These are phyloP conservation scores for Ophiostoma populinum DNA, from an alignment of 2,329 filamentous ascomycete genomes.

Conservation along the genomic window DNA sequence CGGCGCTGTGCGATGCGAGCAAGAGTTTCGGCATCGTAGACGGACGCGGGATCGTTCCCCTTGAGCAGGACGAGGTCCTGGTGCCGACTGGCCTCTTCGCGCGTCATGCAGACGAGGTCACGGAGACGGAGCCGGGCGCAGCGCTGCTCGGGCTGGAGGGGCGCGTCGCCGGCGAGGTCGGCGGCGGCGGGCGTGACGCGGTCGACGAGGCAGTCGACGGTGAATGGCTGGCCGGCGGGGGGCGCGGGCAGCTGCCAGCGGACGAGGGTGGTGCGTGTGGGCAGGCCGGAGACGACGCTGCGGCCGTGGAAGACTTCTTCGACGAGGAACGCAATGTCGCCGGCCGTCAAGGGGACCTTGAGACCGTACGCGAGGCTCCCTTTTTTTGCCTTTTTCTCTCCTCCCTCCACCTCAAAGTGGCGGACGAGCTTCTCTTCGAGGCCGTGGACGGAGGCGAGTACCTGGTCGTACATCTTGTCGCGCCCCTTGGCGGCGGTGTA, in stretches of 20 bases:
- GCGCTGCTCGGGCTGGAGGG: slow-evolving; percentile 46
- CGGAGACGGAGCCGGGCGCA: slow-evolving; percentile 48
- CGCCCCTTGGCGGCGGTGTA: slow-evolving; percentile 66
- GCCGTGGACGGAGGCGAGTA: slow-evolving; percentile 58
- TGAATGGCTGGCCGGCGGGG: slow-evolving; percentile 24
- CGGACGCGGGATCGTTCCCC: slow-evolving; percentile 45
- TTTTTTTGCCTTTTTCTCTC: slow-evolving; percentile 1
- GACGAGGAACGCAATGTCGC: slow-evolving; percentile 72
- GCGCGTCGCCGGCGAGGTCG: slow-evolving; percentile 4
- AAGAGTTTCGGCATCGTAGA: slow-evolving; percentile 57
- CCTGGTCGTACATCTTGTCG: slow-evolving; percentile 82
- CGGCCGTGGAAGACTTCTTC: slow-evolving; percentile 79
- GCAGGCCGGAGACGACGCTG: slow-evolving; percentile 66
- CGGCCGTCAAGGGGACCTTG: slow-evolving; percentile 58
- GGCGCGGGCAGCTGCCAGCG: slow-evolving; percentile 42
- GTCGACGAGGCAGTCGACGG: slow-evolving; percentile 16
- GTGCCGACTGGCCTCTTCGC: slow-evolving; percentile 69
- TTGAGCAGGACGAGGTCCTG: slow-evolving; percentile 63
- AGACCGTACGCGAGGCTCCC: slow-evolving; percentile 45
- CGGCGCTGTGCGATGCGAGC: slow-evolving; percentile 48
- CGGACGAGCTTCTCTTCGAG: slow-evolving; percentile 61
- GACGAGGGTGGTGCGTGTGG: slow-evolving; percentile 62
- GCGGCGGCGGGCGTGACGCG: slow-evolving; percentile 25
- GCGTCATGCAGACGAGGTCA: slow-evolving; percentile 81
- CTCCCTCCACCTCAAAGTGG: slow-evolving; percentile 1